Base-by-base conservation (phyloP, 2,329 filamentous ascomycete species). In the Colletotrichum truncatum region DNA sequence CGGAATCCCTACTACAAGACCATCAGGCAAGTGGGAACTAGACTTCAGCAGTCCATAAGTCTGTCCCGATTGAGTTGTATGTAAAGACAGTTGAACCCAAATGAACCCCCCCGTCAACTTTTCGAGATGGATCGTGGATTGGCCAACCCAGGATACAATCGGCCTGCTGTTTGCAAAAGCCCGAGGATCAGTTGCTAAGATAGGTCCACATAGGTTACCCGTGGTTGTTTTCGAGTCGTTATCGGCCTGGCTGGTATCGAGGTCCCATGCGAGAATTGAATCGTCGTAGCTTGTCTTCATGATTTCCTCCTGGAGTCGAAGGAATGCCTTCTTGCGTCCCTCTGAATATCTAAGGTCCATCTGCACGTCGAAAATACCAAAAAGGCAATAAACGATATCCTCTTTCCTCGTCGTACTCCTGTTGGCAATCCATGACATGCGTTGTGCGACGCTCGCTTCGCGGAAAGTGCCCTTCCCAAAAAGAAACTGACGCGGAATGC, bases 341-440 rank as follows among this genome's bases (percentile, higher is more conserved):
- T 71, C 70, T 3, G 67, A 69, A 16, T 71, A 71, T 1, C 70
- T 64, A 54, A 71, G 57, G 0, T 64, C 60, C 57, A 71, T 71
- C 7, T 25, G 18, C 5, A 71, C 61, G 6, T 34, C 54, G 16
- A 71, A 71, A 3, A 71, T 67, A 0, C 70, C 70, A 0, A 71
- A 36, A n/a, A 71, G 64, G 9, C 51, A 71, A 25, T 71, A 71
- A 3, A 69, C 69, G 5, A 60, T n/a, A 9, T 71, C 70, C 41
- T 71, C 70, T 1, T 34, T 41, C 12, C 59, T 32, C 12, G 58
- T 70, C 0, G 70, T 71, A 1, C 43, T 16, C 4, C 70, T 46
- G 1, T 52, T 52, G 0, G 69, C 57, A 11, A 69, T 69, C 70
- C 70, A 71, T 2, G 65, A 67, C 69, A 71, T 71, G 0, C 70